Base-by-base conservation (phyloP, 2,329 filamentous ascomycete genomes). In the Nigrospora osmanthi region DNA sequence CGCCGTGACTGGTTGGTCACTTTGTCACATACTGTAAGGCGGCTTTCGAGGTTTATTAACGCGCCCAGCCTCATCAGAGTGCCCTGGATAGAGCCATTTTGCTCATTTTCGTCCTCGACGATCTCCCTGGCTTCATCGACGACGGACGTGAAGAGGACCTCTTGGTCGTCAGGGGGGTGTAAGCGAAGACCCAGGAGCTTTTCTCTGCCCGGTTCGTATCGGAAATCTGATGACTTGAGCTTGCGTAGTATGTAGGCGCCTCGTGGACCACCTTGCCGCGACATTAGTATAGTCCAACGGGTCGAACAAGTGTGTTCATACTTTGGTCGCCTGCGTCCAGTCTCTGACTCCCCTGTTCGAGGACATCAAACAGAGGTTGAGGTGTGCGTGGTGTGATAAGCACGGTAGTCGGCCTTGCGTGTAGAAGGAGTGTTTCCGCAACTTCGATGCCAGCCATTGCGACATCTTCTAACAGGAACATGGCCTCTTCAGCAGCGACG, bases 391-490 rank as follows among this genome's bases (percentile, higher is more conserved):
- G 62, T 0, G 75, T 70, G 14, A 80, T 63, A 7, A 84, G 61
- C 19, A 84, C 59, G 0, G 68, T 71, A 0, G 75, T 81, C 14
- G 80, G 78, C 45, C 76, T 72, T 12, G 68, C 63, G 43, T 80
- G 71, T 11, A 75, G 54, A 36, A 82, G 58, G 16, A 83, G 64
- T 5, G 75, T 80, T 48, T 87, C 80, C n/a, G 85, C 68, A 12
- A 83, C 68, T 33, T 87, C 81, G n/a, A 79, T 60, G n/a, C 80
- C 81, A 5, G 82, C 84, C 52, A 80, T 71, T 14, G 78, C 72
- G 11, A 87, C 73, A 53, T 96, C 90, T 58, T 91, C 82, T 58
- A 94, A 81, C 37, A 95, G 72, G 47, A 78, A 84, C 4, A 96
- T 64, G 33, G 73, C 80, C 55, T 87, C 82, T 35, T 89, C 80